Evolutionary conservation across 2,329 filamentous ascomycete species (phyloP), one percentile per base, ranked within the genome.

Genomic region (Aspergillus tanneri): DNA sequence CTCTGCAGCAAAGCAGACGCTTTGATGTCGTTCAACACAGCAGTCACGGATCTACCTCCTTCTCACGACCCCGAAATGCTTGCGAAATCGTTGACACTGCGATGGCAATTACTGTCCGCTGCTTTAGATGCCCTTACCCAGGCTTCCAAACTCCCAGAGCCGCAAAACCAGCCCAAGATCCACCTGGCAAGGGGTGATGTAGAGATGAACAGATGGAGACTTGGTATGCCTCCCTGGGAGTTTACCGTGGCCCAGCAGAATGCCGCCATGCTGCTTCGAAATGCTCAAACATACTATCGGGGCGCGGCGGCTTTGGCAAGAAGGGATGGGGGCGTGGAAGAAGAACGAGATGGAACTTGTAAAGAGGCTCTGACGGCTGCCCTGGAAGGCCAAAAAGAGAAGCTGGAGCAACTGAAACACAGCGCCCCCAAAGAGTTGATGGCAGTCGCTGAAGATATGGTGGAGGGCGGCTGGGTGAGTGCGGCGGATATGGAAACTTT

Each of bases 241-340:
- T 70, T 76, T 41, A 57, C 65, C 4, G 56, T 72, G 39, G 72
- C 76, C 4, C 60, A 66, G 21, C 72, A 72, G 39, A 77, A 78
- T 57, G 68, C 65, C 3, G 55, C 66, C 5, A 77, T 72, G 2
- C 64, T 83, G 10, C 60, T 80, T 28, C 75, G 74, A 46, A 84
- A 84, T 55, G 79, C 81, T 1, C 75, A 77, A 52, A 80, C 76
- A 4, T 83, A 80, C 57, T 84, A 81, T 56, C 74, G 77, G 16
- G 80, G 80, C 30, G 79, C 78, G 10, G 68, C 69, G 28, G 69
- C 68, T 27, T 53, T 72, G 6, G 70, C 70, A 4, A 61, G 61
- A 23, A 63, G 69, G 43, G 69, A 71, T 30, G 75, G 74, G 11
- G 68, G 71, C 6, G 50, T 40, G 2, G 72, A 76, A 19, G 72